Evolutionary conservation across 495 filamentous ascomycete genomes (phyloP).

Genomic region (Penicillium odoratum): DNA sequence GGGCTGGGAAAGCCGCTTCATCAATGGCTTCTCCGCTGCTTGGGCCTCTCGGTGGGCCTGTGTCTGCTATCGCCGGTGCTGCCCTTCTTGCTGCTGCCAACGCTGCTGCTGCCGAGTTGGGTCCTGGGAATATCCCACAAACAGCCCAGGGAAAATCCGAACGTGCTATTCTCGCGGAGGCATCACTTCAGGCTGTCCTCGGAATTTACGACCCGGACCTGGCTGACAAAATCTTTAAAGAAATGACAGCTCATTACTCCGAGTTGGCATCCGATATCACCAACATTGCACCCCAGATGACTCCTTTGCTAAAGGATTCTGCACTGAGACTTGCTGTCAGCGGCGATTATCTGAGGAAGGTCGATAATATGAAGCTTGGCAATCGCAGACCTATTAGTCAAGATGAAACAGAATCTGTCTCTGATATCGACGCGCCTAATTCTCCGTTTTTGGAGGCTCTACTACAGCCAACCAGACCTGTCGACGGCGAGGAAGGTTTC

Average conservation of each 20-base stretch:
- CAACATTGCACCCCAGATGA: background rate
- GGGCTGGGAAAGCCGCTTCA: background rate
- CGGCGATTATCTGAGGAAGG: background rate
- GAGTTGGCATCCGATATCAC: background rate
- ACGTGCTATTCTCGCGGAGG: conserved; percentile 3
- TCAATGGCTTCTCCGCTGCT: background rate
- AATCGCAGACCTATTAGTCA: background rate
- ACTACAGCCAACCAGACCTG: background rate
- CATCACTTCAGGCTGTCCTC: background rate
- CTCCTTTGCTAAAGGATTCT: background rate
- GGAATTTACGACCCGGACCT: background rate
- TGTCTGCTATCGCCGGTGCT: background rate
- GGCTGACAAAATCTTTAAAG: background rate
- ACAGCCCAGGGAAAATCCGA: background rate
- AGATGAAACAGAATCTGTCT: background rate
- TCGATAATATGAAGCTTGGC: background rate
- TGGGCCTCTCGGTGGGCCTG: conserved; percentile 1
- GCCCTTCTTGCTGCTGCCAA: background rate
- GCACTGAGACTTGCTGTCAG: background rate
- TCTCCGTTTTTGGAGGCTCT: background rate
- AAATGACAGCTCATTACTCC: background rate
- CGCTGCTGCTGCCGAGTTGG: background rate
- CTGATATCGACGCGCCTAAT: background rate
- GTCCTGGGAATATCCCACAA: background rate
- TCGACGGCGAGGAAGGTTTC: background rate